Evolutionary conservation across 345 rosid genomes (phyloP), one percentile per base, ranked within the genome.

Genomic region (Populus tremula): DNA sequence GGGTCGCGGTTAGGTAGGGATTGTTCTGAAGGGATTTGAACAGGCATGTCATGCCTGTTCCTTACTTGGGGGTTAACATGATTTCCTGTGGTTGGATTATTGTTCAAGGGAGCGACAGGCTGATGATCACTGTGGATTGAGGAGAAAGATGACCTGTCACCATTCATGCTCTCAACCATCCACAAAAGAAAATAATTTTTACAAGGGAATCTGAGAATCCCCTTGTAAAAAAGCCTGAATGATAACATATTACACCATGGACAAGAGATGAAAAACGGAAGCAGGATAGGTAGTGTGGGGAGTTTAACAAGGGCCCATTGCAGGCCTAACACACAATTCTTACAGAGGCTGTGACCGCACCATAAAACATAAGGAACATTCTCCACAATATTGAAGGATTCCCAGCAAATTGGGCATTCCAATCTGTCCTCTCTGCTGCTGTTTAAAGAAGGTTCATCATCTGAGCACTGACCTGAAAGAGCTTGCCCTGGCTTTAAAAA

Each of bases 91-190:
- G 74, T 67, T 69, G 39, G 64, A 64, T 78, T 77, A 71, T 77
- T 82, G 73, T 53, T 33, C 35, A 33, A 33, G 35, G 35, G 35
- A 33, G 35, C 35, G 35, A 33, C 35, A 33, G 35, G 35, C 65
- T 0, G 82, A 70, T 29, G 86, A 78, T 69, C 76, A 78, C 73
- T 76, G 0, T 33, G 35, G 35, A 33, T 0, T 3, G 35, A 33
- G 35, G 35, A 33, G 35, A 33, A 33, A 33, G 35, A 33, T 33
- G 35, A 33, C 35, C 93, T 85, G 68, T 92, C 92, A 8, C 89
- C 92, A 33, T 93, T 96, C 91, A 85, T 87, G 86, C 96, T 91
- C 88, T 95, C 98, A 4, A 93, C 96, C 98, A 95, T 95, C 99
- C 98, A 92, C 39, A 92, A 97, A 38, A 95, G 79, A 84, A 95